Conservation (phyloP, 768 basidiomycete genomes). For the Asterophora lycoperdoides region DNA sequence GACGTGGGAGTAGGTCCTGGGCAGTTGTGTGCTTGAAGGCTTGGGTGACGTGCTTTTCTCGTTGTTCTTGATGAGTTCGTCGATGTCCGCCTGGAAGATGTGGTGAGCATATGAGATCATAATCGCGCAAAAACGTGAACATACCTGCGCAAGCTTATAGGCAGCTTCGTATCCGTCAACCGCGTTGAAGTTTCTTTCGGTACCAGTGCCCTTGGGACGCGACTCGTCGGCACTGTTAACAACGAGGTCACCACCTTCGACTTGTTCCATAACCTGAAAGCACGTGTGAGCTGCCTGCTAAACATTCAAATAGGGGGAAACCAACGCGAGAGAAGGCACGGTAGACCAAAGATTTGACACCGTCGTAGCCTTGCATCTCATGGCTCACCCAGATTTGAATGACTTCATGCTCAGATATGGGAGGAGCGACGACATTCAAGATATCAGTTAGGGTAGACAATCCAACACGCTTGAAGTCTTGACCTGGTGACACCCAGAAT, state of each 20-base stretch:
- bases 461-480: constrained; percentile 86
- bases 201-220: constrained; percentile 55
- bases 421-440: constrained; percentile 94
- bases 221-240: constrained; percentile 82
- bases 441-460: constrained; percentile 88
- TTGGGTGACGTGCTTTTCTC: constrained; percentile 30
- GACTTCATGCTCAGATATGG: constrained; percentile 97
- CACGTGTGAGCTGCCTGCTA: neutral
- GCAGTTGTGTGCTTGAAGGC: constrained; percentile 35
- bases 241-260: constrained; percentile 87
- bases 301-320: constrained; percentile 1
- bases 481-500: constrained; percentile 18
- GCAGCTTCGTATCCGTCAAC: constrained; percentile 85
- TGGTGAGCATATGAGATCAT: neutral
- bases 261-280: constrained; percentile 84
- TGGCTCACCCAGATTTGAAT: constrained; percentile 95
- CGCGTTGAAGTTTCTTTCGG: constrained; percentile 66
- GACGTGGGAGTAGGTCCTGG: constrained; percentile 82
- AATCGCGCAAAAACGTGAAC: constrained; percentile 12
- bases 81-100: constrained; percentile 61
- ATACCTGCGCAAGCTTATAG: constrained; percentile 78
- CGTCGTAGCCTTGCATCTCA: constrained; percentile 96
- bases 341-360: constrained; percentile 92
- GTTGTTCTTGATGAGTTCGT: constrained; percentile 69
- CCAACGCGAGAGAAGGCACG: constrained; percentile 75